Percentiles rank a stretch among this genome's conserved stretches.
Conservation (phyloP, 306 rosid species). For the Citrullus mucosospermus region DNA sequence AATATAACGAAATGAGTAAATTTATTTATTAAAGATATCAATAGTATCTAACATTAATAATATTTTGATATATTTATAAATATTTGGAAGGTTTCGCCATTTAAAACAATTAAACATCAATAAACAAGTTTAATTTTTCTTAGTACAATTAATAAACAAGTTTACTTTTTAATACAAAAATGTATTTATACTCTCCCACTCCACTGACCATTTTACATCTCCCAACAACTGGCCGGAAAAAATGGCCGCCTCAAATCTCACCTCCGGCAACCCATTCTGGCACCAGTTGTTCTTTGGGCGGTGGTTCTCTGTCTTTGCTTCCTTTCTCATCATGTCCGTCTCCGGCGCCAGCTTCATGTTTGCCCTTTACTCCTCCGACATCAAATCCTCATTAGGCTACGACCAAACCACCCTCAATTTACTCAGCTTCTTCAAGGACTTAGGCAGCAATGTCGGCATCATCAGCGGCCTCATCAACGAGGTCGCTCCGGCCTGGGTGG, state of each 20-base stretch:
- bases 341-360: constrained; percentile 60
- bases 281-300: constrained; percentile 31
- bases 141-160: too few species aligned
- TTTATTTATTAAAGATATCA: too few species aligned
- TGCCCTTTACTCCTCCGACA: constrained; percentile 35
- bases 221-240: background rate
- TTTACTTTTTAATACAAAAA: too few species aligned
- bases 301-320: constrained; percentile 66
- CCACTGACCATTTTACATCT: background rate
- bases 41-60: too few species aligned
- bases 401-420: constrained; percentile 66
- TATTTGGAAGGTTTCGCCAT: too few species aligned
- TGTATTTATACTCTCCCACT: background rate
- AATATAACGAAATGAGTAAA: too few species aligned
- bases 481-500: constrained; percentile 47
- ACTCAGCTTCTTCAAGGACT: constrained; percentile 68
- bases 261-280: background rate
- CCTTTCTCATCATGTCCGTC: constrained; percentile 44
- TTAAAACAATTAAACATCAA: too few species aligned
- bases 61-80: too few species aligned
- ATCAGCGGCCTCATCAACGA: constrained; percentile 51
- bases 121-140: too few species aligned
- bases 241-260: background rate
- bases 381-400: constrained; percentile 44
- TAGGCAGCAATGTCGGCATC: constrained; percentile 51